phyloP scores from a whole-genome alignment of 2,329 filamentous ascomycete species.

The Aspergillus pseudonomiae region DNA sequence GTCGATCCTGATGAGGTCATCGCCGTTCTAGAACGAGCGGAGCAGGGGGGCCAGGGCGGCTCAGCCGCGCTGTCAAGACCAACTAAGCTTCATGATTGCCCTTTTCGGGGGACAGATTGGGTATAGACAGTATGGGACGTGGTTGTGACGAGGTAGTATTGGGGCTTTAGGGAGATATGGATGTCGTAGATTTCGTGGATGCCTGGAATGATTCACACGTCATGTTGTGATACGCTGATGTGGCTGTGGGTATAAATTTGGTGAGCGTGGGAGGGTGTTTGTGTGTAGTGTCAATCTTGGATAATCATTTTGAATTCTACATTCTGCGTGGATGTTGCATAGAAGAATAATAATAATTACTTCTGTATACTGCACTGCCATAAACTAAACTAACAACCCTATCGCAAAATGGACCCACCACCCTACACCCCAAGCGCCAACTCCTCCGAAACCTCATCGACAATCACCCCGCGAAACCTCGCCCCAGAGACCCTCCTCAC shows the following conservation, averaged over 20 bases:
- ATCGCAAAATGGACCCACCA: neutral
- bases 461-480: neutral
- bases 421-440: neutral
- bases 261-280: no score
- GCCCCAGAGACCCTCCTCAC: slow-evolving; percentile 15
- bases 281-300: no score
- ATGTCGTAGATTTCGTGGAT: neutral
- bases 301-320: no score
- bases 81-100: neutral
- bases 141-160: no score
- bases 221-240: neutral
- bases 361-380: no score
- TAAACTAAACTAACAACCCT: no score
- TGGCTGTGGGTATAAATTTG: no score
- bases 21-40: neutral
- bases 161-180: no score
- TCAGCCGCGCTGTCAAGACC: neutral
- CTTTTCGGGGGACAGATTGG: neutral
- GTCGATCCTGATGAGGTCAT: neutral
- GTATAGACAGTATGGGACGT: neutral
- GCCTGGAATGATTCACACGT: neutral
- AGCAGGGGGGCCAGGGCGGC: neutral
- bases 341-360: no score
- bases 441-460: neutral
- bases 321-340: no score